These are phyloP conservation scores for Meyerozyma athensensis DNA, from an alignment of 1,139 yeast genomes.

Conservation along the genomic window DNA sequence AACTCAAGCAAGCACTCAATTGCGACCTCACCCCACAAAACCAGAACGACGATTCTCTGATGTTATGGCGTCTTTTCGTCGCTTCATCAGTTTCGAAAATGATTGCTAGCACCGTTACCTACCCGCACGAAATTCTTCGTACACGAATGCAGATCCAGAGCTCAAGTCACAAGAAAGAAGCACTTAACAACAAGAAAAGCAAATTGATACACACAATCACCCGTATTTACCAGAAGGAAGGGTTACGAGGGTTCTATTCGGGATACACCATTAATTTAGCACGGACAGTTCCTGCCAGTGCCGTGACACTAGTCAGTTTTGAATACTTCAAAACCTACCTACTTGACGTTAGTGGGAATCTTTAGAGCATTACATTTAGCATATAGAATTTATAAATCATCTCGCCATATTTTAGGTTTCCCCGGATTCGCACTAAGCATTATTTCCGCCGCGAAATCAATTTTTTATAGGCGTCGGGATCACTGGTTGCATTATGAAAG, in stretches of 20 bases:
- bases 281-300: constrained; percentile 93
- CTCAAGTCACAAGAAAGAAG: constrained; percentile 9
- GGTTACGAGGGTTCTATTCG: constrained; percentile 78
- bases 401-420: not conserved
- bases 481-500: not conserved
- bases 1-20: constrained; percentile 52
- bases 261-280: constrained; percentile 84
- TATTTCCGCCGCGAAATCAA: not conserved
- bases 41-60: constrained; percentile 9
- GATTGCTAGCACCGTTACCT: constrained; percentile 84
- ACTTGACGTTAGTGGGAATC: constrained; percentile 31
- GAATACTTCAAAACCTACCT: constrained; percentile 74
- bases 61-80: constrained; percentile 47
- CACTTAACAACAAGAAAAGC: constrained; percentile 6
- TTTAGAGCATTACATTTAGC: not conserved
- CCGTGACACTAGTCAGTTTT: constrained; percentile 89
- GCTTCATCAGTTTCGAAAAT: constrained; percentile 85
- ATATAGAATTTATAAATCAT: not conserved
- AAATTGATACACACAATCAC: constrained; percentile 24
- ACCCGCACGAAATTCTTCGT: constrained; percentile 93
- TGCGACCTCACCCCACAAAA: constrained; percentile 19
- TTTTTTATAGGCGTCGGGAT: not conserved
- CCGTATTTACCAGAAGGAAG: constrained; percentile 64
- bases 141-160: constrained; percentile 76
- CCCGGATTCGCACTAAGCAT: not conserved